Base-by-base conservation (phyloP, 139 green algal species). In the Tetratostichococcus sp. region DNA sequence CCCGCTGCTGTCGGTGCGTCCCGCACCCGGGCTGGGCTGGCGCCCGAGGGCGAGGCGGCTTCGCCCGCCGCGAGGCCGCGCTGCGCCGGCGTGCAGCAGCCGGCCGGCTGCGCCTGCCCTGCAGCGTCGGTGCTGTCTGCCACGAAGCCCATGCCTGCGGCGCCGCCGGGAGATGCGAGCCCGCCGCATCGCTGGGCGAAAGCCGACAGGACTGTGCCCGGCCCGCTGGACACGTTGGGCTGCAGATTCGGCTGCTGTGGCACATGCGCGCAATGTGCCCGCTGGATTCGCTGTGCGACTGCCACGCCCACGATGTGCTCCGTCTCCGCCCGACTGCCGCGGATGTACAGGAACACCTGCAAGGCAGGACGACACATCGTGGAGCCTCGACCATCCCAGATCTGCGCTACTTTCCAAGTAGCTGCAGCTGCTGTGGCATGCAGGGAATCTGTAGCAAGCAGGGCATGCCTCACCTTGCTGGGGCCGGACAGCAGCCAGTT, bases 311-410 rank as follows among this genome's bases (percentile, higher is more conserved):
- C 65, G 22, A 87, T 67, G 26, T 76, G 76, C n/a, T 66, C 74
- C 19, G 50, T 26, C 2, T 26, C 50, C 50, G 50, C 11, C 11
- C 50, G 50, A 33, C 32, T 43, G 17, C 57, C 28, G 4, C 67
- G 72, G 25, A 88, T 70, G 50, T 78, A 82, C 33, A 88, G 74
- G 30, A 81, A 81, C 43, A 79, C 32, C 76, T 81, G 76, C 50
- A 26, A 8, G 19, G 50, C 50, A 62, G 11, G 22, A 23, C 11
- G 2, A 2, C 22, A 62, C 19, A 62, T 62, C 26, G 50, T 26
- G 17, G n/a, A n/a, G n/a, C n/a, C n/a, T n/a, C n/a, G n/a, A n/a
- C n/a, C n/a, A 62, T 8, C 50, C 50, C 26, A n/a, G 19, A 65
- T 73, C 42, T 72, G 68, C 30, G 59, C 57, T 42, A 30, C 5